Evolutionary conservation across 768 basidiomycete genomes (phyloP).

Genomic region (Leucogyrophana mollusca): DNA sequence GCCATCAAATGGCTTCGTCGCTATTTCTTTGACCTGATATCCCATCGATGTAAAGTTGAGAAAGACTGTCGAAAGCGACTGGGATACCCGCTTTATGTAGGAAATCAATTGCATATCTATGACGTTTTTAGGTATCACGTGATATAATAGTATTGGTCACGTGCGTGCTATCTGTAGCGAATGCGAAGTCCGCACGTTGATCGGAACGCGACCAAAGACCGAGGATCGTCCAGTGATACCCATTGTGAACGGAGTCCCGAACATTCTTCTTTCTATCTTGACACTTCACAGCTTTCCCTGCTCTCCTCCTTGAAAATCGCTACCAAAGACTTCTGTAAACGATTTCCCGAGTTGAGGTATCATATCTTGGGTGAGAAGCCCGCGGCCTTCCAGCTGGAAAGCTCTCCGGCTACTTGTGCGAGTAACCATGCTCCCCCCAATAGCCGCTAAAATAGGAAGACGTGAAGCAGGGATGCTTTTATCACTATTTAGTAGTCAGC

Average conservation of each 20-base stretch:
- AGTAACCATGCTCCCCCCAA: slow-evolving; percentile 87
- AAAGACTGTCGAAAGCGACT: not conserved
- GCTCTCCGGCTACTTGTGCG: slow-evolving; percentile 78
- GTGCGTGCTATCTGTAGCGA: not conserved
- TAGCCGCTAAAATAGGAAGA: slow-evolving; percentile 81
- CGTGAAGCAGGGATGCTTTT: slow-evolving; percentile 52
- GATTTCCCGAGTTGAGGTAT: slow-evolving; percentile 61
- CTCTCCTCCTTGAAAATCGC: slow-evolving; percentile 39
- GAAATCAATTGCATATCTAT: slow-evolving; percentile 1
- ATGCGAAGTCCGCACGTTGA: not conserved
- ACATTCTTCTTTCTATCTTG: not conserved
- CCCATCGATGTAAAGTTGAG: slow-evolving; percentile 34
- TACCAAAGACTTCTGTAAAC: slow-evolving; percentile 72
- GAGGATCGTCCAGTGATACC: not conserved
- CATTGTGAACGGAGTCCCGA: not conserved
- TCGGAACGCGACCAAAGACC: too few species aligned
- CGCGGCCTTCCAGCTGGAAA: slow-evolving; percentile 73
- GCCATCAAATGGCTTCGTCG: slow-evolving; percentile 86
- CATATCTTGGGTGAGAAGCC: slow-evolving; percentile 83
- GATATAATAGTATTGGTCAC: slow-evolving; percentile 10
- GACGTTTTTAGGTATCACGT: slow-evolving; percentile 17
- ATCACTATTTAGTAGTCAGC: slow-evolving; percentile 39
- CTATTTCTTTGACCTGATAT: slow-evolving; percentile 58
- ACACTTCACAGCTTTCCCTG: slow-evolving; percentile 30
- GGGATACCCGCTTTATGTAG: slow-evolving; percentile 13